Evolutionary conservation across 805 yeast species (phyloP).

Genomic region (Clavispora vitiphila): DNA sequence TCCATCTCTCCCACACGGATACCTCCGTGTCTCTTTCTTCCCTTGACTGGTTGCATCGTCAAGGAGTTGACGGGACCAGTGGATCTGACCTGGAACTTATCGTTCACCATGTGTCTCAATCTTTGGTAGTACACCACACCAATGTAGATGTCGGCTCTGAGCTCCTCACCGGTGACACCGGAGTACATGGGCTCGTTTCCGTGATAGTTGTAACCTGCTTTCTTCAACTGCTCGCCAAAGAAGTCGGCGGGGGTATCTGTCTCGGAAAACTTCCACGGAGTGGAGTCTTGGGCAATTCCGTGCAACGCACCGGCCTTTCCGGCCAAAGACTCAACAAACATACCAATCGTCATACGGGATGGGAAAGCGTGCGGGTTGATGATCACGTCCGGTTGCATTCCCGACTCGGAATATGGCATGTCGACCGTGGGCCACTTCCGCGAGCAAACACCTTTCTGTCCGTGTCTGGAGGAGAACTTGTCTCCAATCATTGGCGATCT

Average conservation of each 20-base stretch:
- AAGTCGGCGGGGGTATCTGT: constrained; percentile 94
- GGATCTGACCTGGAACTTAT: constrained; percentile 97
- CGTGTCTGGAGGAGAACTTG: constrained; percentile 95
- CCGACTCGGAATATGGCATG: constrained; percentile 94
- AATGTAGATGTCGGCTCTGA: constrained; percentile 90
- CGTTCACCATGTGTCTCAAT: constrained; percentile 98
- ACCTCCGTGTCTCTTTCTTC: constrained; percentile 98
- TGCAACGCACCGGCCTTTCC: constrained; percentile 98
- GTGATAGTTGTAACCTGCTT: constrained; percentile 93
- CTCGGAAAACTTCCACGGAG: constrained; percentile 94
- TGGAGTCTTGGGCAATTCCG: constrained; percentile 94
- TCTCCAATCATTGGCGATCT: constrained; percentile 96
- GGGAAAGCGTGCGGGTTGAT: constrained; percentile 99
- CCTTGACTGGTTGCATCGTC: constrained; percentile 99
- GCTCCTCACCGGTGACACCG: constrained; percentile 97
- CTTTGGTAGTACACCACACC: constrained; percentile 98
- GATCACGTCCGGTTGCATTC: constrained; percentile 96
- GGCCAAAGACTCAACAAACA: constrained; percentile 98
- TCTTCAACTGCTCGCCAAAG: constrained; percentile 86
- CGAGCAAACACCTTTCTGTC: constrained; percentile 97
- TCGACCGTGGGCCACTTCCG: constrained; percentile 97
- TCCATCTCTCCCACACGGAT: constrained; percentile 99
- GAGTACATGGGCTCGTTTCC: constrained; percentile 99
- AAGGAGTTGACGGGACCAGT: constrained; percentile 97
- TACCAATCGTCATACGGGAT: constrained; percentile 99